These are phyloP conservation scores for Kluyveromyces lactis DNA, from an alignment of 805 yeast species.

Conservation along the genomic window DNA sequence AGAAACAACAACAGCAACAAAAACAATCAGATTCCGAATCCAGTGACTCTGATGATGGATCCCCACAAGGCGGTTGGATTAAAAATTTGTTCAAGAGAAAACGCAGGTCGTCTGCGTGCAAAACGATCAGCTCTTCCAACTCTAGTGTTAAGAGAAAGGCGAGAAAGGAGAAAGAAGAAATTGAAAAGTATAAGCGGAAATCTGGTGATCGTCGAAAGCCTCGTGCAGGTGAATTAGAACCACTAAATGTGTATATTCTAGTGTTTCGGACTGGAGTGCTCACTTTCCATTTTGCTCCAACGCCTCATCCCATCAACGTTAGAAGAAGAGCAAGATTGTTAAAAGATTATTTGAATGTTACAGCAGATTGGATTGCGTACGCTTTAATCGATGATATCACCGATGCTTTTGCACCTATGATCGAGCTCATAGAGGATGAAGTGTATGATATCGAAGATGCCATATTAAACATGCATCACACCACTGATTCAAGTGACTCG, in stretches of 20 bases:
- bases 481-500: constrained; percentile 33
- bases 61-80: constrained; percentile 11
- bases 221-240: constrained; percentile 56
- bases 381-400: constrained; percentile 95
- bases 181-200: constrained; percentile 34
- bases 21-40: constrained; percentile 9
- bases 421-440: constrained; percentile 87
- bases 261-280: constrained; percentile 87
- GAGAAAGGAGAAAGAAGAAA: constrained; percentile 28
- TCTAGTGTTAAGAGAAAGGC: constrained; percentile 19
- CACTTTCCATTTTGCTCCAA: constrained; percentile 89
- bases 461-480: constrained; percentile 75
- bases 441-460: constrained; percentile 93
- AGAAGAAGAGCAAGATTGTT: constrained; percentile 85
- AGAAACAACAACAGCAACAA: constrained; percentile 19
- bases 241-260: constrained; percentile 85
- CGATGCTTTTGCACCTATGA: constrained; percentile 96
- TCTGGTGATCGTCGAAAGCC: constrained; percentile 39
- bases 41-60: constrained; percentile 9
- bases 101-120: constrained; percentile 17
- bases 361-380: constrained; percentile 95
- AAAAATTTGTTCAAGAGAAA: constrained; percentile 11
- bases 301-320: constrained; percentile 94
- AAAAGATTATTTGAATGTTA: constrained; percentile 79
- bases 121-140: constrained; percentile 14